Base-by-base conservation (phyloP, 2,329 filamentous ascomycete genomes). In the Pestalotiopsis sp. region DNA sequence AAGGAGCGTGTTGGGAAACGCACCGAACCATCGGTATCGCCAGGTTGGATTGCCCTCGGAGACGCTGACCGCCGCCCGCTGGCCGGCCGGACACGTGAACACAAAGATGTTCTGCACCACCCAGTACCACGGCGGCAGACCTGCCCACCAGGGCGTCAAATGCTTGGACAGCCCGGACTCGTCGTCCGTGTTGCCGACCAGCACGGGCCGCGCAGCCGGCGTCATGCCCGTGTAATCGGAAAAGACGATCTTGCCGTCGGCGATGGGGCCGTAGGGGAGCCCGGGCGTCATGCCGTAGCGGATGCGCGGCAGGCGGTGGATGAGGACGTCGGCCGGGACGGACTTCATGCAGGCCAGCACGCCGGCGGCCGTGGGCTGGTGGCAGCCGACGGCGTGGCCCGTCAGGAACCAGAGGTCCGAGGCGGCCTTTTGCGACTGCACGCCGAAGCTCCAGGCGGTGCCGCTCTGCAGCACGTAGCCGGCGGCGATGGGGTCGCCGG, bases 121-220 rank as follows among this genome's bases (percentile, higher is more conserved):
- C 65, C 83, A 81, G 65, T 82, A 77, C 1, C 72, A 74, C 2
- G 78, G 73, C 0, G 81, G 84, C 1, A 84, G 81, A 0, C 80
- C 74, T 23, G 81, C 74, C 41, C 82, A 80, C 27, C 77, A 74
- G 0, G 75, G 85, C 1, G 84, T 81, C 1, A 80, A 78, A 41
- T 86, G 79, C 4, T 80, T 79, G 73, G 86, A 86, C 75, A 83
- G 85, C 0, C 82, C 83, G 3, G 82, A 80, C 72, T 87, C 85
- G 67, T 85, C 80, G 70, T 84, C 67, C 67, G 81, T 84, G 71
- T 81, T 81, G 14, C 82, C 83, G 4, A 81, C 72, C 0, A 86
- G 70, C 1, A 84, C 76, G 0, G 85, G 84, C 52, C 83, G 49
- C 80, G 17, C 79, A 79, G 83, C 36, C 75, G 72, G 6, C 7